phyloP scores from a whole-genome alignment of 1,139 yeast genomes.

The Yamadazyma pseudoaaseri region DNA sequence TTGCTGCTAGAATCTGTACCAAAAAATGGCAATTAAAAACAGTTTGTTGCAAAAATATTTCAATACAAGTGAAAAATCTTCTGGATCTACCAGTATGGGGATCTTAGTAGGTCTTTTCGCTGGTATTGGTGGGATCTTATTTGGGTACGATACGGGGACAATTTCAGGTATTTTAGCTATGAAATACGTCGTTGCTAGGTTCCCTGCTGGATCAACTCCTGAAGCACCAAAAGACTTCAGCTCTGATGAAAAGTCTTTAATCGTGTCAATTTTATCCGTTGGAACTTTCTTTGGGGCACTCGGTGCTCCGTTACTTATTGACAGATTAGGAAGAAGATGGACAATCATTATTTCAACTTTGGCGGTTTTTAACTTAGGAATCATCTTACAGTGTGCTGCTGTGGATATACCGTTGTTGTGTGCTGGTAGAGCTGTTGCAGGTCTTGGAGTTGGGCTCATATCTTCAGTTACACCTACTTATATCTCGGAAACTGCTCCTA shows the following conservation, averaged over 20 bases:
- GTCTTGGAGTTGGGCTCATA: slow-evolving; percentile 65
- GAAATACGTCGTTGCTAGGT: slow-evolving; percentile 57
- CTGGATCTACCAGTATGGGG: slow-evolving; percentile 48
- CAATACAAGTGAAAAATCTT: slow-evolving; percentile 43
- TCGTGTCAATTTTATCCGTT: slow-evolving; percentile 66
- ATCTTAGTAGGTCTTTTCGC: slow-evolving; percentile 47
- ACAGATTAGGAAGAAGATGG: slow-evolving; percentile 54
- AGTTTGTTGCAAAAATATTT: slow-evolving; percentile 28
- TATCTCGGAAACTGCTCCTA: slow-evolving; percentile 67
- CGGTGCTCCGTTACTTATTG: slow-evolving; percentile 54
- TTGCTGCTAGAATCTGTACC: too few relatives aligned
- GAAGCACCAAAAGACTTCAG: slow-evolving; percentile 38
- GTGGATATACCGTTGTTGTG: slow-evolving; percentile 36
- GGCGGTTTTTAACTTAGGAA: slow-evolving; percentile 57
- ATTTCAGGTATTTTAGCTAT: slow-evolving; percentile 75
- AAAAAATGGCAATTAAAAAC: slow-evolving; percentile 43
- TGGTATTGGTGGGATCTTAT: slow-evolving; percentile 69
- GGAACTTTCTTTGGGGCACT: slow-evolving; percentile 73
- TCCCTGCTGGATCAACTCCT: slow-evolving; percentile 24
- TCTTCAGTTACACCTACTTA: slow-evolving; percentile 64
- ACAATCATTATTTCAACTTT: slow-evolving; percentile 52
- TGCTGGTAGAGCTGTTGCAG: slow-evolving; percentile 61
- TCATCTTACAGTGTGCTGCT: slow-evolving; percentile 59
- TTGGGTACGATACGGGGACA: slow-evolving; percentile 79
- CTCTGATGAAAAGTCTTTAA: slow-evolving; percentile 58